Evolutionary conservation across 352 stramenopile species (phyloP).

Genomic region (Plasmopara halstedii): DNA sequence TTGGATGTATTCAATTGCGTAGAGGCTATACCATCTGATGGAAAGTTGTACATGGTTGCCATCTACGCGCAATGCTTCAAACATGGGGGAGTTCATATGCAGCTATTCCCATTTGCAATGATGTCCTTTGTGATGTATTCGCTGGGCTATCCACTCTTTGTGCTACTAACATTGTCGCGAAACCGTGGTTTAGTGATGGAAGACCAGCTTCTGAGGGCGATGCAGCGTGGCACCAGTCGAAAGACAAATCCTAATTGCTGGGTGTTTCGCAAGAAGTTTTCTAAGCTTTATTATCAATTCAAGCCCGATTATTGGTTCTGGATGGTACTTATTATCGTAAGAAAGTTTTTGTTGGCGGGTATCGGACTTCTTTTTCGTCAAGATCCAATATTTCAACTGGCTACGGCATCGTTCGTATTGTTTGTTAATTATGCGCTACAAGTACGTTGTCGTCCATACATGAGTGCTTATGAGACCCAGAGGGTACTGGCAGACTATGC

Average conservation of each 20-base stretch:
- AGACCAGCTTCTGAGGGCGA: conserved; percentile 52
- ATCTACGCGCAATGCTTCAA: conserved; percentile 65
- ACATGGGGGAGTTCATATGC: conserved; percentile 42
- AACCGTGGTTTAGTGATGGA: conserved; percentile 58
- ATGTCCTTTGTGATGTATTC: conserved; percentile 62
- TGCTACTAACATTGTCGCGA: conserved; percentile 49
- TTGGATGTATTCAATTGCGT: conserved; percentile 78
- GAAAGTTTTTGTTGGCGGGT: conserved; percentile 64
- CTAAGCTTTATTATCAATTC: conserved; percentile 85
- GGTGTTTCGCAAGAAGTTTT: conserved; percentile 68
- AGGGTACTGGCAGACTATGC: conserved; percentile 51
- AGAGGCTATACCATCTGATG: conserved; percentile 49
- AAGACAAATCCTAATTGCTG: conserved; percentile 64
- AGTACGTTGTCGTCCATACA: conserved; percentile 66
- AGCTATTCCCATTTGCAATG: conserved; percentile 57
- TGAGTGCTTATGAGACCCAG: conserved; percentile 58
- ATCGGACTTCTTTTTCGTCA: conserved; percentile 64
- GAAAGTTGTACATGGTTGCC: conserved; percentile 62
- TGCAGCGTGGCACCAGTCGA: conserved; percentile 45
- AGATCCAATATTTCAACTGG: conserved; percentile 69
- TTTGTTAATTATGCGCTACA: conserved; percentile 72
- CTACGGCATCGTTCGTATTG: conserved; percentile 65
- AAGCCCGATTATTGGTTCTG: conserved; percentile 76
- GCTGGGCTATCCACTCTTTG: conserved; percentile 63
- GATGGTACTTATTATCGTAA: conserved; percentile 74